Base-by-base conservation (phyloP, 345 rosid species). In the Trapa bicornis region DNA sequence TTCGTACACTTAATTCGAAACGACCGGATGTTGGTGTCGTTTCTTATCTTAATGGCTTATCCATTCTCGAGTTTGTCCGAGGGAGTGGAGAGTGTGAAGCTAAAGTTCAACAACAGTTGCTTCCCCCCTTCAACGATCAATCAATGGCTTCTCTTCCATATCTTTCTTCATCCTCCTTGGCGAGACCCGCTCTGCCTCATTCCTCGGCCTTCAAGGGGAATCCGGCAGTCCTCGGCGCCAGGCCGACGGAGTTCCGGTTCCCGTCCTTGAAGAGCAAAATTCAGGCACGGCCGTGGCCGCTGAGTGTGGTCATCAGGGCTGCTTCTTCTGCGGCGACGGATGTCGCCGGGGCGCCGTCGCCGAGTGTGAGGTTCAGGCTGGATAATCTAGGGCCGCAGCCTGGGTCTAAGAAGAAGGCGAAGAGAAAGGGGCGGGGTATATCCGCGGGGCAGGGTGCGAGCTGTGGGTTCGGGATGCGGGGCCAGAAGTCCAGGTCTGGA, bases 381-480 rank as follows among this genome's bases (percentile, higher is more conserved):
- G 80, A 90, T 71, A 88, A 90, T 41, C 75, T 94, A 45, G 96
- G 89, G 37, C 97, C 99, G 2, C 97, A 94, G 50, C 91, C 88
- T 13, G 97, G 99, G 48, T 88, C 97, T 6, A 90, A 96, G 52
- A 90, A 90, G 89, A 90, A 71, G 60, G 83, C 73, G 45, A 93
- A 90, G 91, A 83, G 96, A 73, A 93, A 93, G 80, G 99, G 97
- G 9, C 82, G 97, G 80, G 97, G 97, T 58, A 81, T 83, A 29
- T 73, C 97, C 0, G 95, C 98, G 12, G 97, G 97, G 3, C 97
- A 93, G 74, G 97, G 98, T 2, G 83, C 81, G 13, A 93, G 97
- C 71, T 90, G 97, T 67, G 98, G 97, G 68, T 88, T 88, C 65
- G 98, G 97, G 9, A 90, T 90, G 98, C 84, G 95, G 77, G 98